phyloP scores from a whole-genome alignment of 148 eudicot genomes.

The Beta vulgaris region DNA sequence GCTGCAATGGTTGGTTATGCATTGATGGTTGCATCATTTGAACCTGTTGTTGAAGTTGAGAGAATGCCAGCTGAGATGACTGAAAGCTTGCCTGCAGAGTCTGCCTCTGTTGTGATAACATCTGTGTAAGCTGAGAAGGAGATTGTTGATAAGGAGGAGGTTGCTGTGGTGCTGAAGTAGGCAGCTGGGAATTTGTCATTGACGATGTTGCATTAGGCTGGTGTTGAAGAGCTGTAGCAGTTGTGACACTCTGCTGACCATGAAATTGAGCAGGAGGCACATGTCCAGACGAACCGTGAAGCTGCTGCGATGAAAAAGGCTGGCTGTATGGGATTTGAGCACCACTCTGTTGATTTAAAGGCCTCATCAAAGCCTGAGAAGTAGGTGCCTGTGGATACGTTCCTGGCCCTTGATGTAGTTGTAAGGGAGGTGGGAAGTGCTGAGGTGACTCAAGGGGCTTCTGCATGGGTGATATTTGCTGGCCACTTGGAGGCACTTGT shows the following conservation, averaged over 20 bases:
- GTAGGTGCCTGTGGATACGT: constrained; percentile 42
- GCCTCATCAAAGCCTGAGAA: constrained; percentile 38
- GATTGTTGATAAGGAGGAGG: constrained; percentile 50
- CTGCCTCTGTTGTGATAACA: constrained; percentile 93
- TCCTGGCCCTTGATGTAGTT: constrained; percentile 40
- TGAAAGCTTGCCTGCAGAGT: constrained; percentile 82
- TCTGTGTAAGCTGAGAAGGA: constrained; percentile 83
- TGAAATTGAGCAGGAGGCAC: constrained; percentile 44
- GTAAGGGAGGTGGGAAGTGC: constrained; percentile 47
- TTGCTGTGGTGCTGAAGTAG: constrained; percentile 41
- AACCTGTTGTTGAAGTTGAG: constrained; percentile 87
- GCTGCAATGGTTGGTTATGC: constrained; percentile 51
- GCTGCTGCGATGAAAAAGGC: constrained; percentile 43
- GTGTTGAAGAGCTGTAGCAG: constrained; percentile 38
- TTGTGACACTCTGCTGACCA: constrained; percentile 43
- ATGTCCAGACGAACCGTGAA: constrained; percentile 38
- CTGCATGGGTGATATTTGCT: constrained; percentile 50
- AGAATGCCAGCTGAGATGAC: constrained; percentile 78
- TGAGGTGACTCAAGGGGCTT: constrained; percentile 62
- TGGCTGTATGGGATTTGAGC: constrained; percentile 48
- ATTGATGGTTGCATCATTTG: constrained; percentile 82
- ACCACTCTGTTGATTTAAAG: constrained; percentile 42
- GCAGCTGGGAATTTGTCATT: constrained; percentile 42
- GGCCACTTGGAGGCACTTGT: constrained; percentile 40
- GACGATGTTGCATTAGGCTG: constrained; percentile 40